Evolutionary conservation across 768 basidiomycete species (phyloP).

Genomic region (Suillus hirtellus): DNA sequence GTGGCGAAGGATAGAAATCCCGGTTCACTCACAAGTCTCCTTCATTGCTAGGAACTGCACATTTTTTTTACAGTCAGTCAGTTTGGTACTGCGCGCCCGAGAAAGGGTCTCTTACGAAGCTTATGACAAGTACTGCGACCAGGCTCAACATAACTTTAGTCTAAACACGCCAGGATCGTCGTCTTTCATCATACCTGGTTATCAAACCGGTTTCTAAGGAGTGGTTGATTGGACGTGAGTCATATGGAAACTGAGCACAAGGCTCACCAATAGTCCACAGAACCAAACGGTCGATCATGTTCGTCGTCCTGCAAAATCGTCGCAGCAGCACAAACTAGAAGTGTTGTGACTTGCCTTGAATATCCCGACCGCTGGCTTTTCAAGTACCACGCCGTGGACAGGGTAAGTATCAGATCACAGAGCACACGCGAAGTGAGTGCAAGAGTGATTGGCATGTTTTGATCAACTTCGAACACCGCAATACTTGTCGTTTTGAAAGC

Average conservation of each 20-base stretch:
- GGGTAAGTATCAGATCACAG: not conserved
- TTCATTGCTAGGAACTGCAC: conserved; percentile 4
- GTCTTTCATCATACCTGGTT: conserved; percentile 2
- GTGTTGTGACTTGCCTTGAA: not conserved
- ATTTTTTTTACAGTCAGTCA: not conserved
- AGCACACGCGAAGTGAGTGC: not conserved
- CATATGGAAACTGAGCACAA: not conserved
- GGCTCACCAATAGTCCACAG: conserved; percentile 10
- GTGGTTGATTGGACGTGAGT: not conserved
- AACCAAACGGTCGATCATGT: not conserved
- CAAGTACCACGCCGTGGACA: not conserved
- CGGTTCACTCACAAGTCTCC: conserved; percentile 1
- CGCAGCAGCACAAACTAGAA: not conserved
- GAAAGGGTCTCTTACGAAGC: not conserved
- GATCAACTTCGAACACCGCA: not conserved
- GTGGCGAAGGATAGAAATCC: not conserved
- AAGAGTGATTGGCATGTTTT: not conserved
- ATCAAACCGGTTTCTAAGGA: conserved; percentile 7
- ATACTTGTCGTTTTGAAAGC: not conserved
- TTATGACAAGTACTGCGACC: not conserved
- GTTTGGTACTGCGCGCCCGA: not conserved
- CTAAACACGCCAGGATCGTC: not conserved
- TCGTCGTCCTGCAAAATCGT: not conserved
- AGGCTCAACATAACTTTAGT: not conserved
- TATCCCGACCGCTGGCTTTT: not conserved